Evolutionary conservation across 1,284 basidiomycete species (phyloP), one percentile per base, ranked within the genome.

Genomic region (Tilletia horrida): DNA sequence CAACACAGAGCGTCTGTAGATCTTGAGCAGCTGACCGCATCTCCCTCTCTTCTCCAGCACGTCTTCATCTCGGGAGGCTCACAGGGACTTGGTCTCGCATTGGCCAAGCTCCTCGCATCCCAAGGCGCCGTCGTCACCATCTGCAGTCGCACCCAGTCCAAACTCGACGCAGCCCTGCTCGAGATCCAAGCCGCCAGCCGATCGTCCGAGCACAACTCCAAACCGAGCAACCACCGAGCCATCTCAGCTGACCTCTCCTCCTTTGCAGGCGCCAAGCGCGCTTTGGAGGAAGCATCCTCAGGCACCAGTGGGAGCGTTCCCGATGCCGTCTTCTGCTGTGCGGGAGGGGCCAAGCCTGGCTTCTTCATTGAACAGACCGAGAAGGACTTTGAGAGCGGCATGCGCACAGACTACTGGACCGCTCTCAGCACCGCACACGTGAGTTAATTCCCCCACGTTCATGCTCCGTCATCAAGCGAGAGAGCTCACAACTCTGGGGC

Each of bases 41-140:
- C 35, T 40, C 35, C 35, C 11, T 40, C 35, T 40, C 2, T 27
- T 6, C 23, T 52, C 13, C 43, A 78, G 71, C 65, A 76, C 62
- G 70, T 76, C n/a, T 66, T 79, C 88, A 84, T 93, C 64, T 90
- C 91, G 16, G 92, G 92, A 27, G 92, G 91, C 0, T 90, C 88
- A 9, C 85, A 88, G 25, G 92, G 92, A 0, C 86, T 92, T 1
- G 92, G 92, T 8, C 85, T 91, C 14, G 85, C 88, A 0, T 84
- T 93, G 0, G 90, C 91, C 0, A 84, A 86, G 47, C 84, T 88
- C 47, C 85, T 93, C 13, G 86, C 88, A n/a, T 83, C 85, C 71
- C 85, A 85, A 65, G 92, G 92, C 1, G 90, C 91, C 0, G 84
- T 91, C 78, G 88, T 94, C 2, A 90, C 89, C 1, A 90, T 94